A percentile compares a stretch with the other conserved stretches of the same genome.
Conservation (phyloP, 108 stramenopile species). For the Fistulifera solaris region DNA sequence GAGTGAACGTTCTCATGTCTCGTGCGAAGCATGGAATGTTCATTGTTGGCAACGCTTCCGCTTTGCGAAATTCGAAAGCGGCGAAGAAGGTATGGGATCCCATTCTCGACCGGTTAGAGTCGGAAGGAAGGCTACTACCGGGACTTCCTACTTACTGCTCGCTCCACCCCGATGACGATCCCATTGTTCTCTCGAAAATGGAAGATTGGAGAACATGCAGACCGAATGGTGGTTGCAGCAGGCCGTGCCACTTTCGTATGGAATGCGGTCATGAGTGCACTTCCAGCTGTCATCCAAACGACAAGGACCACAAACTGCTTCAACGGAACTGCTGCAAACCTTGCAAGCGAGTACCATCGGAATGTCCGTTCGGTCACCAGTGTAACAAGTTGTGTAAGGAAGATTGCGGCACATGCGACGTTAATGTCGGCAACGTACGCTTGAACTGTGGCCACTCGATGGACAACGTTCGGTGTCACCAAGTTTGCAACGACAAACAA, state of each 20-base stretch:
- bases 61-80: conserved; percentile 8
- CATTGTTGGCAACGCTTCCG: conserved; percentile 34
- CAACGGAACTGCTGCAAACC: conserved; percentile 17
- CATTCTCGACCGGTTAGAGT: conserved; percentile 17
- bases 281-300: conserved; percentile 33
- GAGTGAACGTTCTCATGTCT: conserved; percentile 88
- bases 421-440: conserved; percentile 10
- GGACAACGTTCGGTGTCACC: conserved; percentile 20
- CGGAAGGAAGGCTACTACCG: conserved; percentile 12
- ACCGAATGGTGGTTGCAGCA: conserved; percentile 38
- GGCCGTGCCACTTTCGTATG: conserved; percentile 23
- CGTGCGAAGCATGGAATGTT: conserved; percentile 54
- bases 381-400: conserved; percentile 30
- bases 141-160: conserved; percentile 32
- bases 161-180: conserved; percentile 21
- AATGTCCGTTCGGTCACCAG: conserved; percentile 20
- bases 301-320: conserved; percentile 15
- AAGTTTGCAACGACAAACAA: conserved; percentile 16
- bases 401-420: conserved; percentile 23
- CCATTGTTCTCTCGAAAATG: conserved; percentile 5
- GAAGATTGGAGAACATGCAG: conserved; percentile 18
- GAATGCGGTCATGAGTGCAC: conserved; percentile 36
- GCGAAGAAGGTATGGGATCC: conserved; percentile 28
- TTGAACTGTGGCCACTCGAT: conserved; percentile 27
- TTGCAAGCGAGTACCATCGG: conserved; percentile 26